These are phyloP conservation scores for Pleurotus cornucopiae DNA, from an alignment of 768 basidiomycete genomes.

Conservation along the genomic window DNA sequence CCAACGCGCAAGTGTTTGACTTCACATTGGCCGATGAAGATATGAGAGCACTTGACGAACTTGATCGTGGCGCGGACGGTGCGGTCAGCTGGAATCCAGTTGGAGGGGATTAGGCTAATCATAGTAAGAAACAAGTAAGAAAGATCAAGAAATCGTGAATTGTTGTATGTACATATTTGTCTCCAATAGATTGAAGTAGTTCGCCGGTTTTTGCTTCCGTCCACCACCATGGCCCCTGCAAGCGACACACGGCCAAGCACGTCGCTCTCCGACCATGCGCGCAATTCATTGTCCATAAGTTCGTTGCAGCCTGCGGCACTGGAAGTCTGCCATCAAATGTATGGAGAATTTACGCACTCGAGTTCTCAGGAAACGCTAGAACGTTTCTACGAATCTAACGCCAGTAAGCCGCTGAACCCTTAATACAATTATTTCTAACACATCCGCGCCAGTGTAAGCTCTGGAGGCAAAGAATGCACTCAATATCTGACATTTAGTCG, in stretches of 20 bases:
- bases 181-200: no score
- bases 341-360: constrained; percentile 47
- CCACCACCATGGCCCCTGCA: background rate
- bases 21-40: constrained; percentile 68
- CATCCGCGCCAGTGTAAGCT: constrained; percentile 34
- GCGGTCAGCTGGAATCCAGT: constrained; percentile 86
- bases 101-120: constrained; percentile 27
- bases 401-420: constrained; percentile 40
- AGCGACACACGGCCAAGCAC: background rate
- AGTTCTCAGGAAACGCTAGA: constrained; percentile 45
- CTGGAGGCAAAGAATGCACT: constrained; percentile 9
- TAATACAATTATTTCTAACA: background rate
- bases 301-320: constrained; percentile 54
- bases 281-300: constrained; percentile 29
- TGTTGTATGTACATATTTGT: no score
- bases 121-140: constrained; percentile 11
- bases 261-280: constrained; percentile 18
- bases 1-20: constrained; percentile 72
- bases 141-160: no score
- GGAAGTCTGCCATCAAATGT: constrained; percentile 69
- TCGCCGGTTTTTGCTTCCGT: background rate
- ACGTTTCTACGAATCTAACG: constrained; percentile 67
- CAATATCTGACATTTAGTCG: constrained; percentile 3
- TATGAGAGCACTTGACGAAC: constrained; percentile 55
- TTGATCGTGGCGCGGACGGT: constrained; percentile 73